Percentiles rank a stretch among this genome's conserved stretches.
Conservation (phyloP, 768 basidiomycete genomes). For the Pleurotus djamor region DNA sequence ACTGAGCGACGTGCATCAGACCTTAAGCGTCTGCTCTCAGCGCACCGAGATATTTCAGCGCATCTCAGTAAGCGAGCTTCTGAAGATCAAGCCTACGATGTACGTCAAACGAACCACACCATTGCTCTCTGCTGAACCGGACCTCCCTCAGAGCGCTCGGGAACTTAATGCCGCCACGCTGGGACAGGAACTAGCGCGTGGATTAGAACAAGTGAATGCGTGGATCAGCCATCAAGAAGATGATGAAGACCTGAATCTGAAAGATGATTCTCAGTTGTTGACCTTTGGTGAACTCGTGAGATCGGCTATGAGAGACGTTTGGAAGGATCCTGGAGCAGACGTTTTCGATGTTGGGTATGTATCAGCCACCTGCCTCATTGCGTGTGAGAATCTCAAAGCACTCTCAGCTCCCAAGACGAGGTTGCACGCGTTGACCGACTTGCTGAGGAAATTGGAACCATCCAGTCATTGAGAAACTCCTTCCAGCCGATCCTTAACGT, state of each 20-base stretch:
- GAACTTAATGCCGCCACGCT: constrained; percentile 79
- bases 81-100: constrained; percentile 82
- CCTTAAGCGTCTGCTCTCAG: constrained; percentile 56
- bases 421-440: constrained; percentile 63
- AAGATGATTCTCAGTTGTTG: constrained; percentile 36
- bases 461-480: constrained; percentile 73
- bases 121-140: not conserved
- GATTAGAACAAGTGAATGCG: constrained; percentile 55
- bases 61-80: constrained; percentile 71
- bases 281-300: constrained; percentile 59
- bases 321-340: constrained; percentile 67
- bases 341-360: constrained; percentile 82
- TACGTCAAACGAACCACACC: constrained; percentile 27
- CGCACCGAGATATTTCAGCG: constrained; percentile 62
- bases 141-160: constrained; percentile 62
- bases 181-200: constrained; percentile 79
- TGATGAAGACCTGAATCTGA: constrained; percentile 43
- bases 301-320: constrained; percentile 64
- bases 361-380: constrained; percentile 1
- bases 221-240: constrained; percentile 45
- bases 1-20: constrained; percentile 43
- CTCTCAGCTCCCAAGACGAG: constrained; percentile 70
- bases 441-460: constrained; percentile 73
- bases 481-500: constrained; percentile 84
- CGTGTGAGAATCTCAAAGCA: not conserved